A percentile compares a stretch with the other conserved stretches of the same genome.
Conservation (phyloP, 2,329 filamentous ascomycete species). For the Talaromyces sp. region DNA sequence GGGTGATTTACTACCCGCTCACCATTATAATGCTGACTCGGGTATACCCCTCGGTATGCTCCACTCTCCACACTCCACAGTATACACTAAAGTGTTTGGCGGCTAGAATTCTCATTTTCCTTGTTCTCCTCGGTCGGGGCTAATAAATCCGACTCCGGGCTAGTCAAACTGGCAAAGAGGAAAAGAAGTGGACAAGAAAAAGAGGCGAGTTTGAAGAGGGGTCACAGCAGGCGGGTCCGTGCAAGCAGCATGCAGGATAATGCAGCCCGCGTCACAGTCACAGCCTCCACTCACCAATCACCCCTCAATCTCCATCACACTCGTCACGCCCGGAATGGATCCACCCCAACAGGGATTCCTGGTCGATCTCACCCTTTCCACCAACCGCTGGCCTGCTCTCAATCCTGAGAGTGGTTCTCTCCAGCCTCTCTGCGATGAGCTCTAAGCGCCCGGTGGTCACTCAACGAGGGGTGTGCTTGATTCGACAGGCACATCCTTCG, state of each 20-base stretch:
- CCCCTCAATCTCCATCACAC: slow-evolving; percentile 23
- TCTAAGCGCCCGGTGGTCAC: slow-evolving; percentile 25
- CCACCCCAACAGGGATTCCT: slow-evolving; percentile 9
- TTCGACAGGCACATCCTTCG: slow-evolving; percentile 16
- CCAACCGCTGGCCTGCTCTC: slow-evolving; percentile 10
- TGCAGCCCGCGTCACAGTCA: slow-evolving; percentile 40
- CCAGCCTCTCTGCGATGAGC: slow-evolving; percentile 21
- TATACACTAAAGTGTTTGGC: not conserved
- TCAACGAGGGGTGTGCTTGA: slow-evolving; percentile 12
- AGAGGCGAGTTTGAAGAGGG: not conserved
- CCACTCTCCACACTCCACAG: not conserved
- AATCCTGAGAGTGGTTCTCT: not conserved
- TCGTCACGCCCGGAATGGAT: slow-evolving; percentile 14
- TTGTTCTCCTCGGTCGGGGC: not conserved
- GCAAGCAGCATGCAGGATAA: slow-evolving; percentile 12
- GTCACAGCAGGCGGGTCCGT: slow-evolving; percentile 14
- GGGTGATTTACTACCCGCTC: too few relatives aligned
- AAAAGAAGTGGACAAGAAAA: not conserved
- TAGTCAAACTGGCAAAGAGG: not conserved
- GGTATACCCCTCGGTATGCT: not conserved
- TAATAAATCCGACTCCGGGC: not conserved
- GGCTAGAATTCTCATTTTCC: not conserved
- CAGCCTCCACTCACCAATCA: slow-evolving; percentile 29
- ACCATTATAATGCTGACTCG: not conserved
- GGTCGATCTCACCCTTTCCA: slow-evolving; percentile 7